These are phyloP conservation scores for Priceomyces haplophilus DNA, from an alignment of 805 yeast genomes.

Conservation along the genomic window DNA sequence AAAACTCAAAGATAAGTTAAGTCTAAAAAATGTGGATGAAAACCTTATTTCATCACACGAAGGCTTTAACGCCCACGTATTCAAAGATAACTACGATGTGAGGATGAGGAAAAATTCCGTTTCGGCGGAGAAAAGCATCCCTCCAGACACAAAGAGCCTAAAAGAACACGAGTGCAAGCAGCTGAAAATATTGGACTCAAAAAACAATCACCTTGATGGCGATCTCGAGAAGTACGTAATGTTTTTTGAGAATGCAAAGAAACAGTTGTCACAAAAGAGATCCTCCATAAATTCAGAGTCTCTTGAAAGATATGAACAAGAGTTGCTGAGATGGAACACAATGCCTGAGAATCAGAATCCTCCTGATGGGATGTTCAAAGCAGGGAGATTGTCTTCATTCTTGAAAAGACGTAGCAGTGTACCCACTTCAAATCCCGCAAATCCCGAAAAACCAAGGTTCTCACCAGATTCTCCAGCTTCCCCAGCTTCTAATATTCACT, in stretches of 20 bases:
- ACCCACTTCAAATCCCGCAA: conserved; percentile 2
- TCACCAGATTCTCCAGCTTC: conserved; percentile 5
- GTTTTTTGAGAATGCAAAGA: conserved; percentile 21
- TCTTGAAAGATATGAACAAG: conserved; percentile 4
- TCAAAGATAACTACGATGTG: conserved; percentile 17
- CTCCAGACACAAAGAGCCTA: neutral
- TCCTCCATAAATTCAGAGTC: conserved; percentile 9
- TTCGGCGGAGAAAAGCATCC: neutral
- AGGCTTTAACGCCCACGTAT: conserved; percentile 8
- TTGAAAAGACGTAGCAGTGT: conserved; percentile 23
- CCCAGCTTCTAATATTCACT: neutral
- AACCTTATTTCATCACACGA: conserved; percentile 3
- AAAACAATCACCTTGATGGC: conserved; percentile 21
- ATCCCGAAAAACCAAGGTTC: conserved; percentile 1
- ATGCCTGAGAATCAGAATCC: neutral
- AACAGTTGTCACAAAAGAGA: conserved; percentile 12
- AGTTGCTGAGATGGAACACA: neutral
- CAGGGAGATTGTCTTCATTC: conserved; percentile 17
- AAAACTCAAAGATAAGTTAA: conserved; percentile 33
- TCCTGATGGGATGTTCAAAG: neutral
- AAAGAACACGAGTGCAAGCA: neutral
- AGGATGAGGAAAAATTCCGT: conserved; percentile 2
- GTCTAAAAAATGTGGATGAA: conserved; percentile 12
- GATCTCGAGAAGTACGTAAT: conserved; percentile 35
- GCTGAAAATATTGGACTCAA: conserved; percentile 13